Evolutionary conservation across 1,284 basidiomycete species (phyloP).

Genomic region (Lignosus rhinocerotis): DNA sequence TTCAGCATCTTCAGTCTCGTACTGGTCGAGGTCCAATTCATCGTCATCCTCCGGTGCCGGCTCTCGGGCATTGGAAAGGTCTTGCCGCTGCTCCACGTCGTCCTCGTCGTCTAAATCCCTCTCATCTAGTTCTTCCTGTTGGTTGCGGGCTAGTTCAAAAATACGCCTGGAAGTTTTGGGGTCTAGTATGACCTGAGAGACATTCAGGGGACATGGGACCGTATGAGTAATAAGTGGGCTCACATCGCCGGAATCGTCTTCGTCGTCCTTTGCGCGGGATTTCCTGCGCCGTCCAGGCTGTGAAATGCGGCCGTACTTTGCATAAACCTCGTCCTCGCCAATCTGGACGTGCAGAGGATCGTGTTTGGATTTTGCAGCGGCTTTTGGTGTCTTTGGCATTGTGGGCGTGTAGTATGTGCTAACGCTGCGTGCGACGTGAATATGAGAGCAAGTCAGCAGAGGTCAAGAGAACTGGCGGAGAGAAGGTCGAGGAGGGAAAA

Average conservation of each 20-base stretch:
- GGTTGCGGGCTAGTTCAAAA: slow-evolving; percentile 88
- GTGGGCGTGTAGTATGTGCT: neutral
- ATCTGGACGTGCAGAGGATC: slow-evolving; percentile 86
- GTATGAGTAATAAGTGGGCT: neutral
- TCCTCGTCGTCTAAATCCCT: slow-evolving; percentile 49
- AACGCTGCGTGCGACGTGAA: neutral
- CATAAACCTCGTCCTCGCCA: slow-evolving; percentile 70
- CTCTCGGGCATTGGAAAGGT: slow-evolving; percentile 36
- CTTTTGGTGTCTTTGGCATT: slow-evolving; percentile 67
- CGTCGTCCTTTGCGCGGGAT: slow-evolving; percentile 45
- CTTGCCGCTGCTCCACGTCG: slow-evolving; percentile 37
- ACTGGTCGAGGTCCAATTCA: slow-evolving; percentile 53
- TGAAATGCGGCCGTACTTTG: slow-evolving; percentile 78
- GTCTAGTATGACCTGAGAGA: slow-evolving; percentile 69
- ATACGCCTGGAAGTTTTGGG: slow-evolving; percentile 88
- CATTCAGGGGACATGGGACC: neutral
- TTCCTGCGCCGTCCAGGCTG: slow-evolving; percentile 75
- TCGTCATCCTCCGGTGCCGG: slow-evolving; percentile 37
- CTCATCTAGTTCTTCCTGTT: slow-evolving; percentile 86
- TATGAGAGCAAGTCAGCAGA: slow-evolving; percentile 1
- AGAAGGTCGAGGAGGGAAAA: neutral
- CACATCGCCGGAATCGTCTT: slow-evolving; percentile 62
- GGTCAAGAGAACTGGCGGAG: slow-evolving; percentile 9
- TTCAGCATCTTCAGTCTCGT: slow-evolving; percentile 49
- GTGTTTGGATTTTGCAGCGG: slow-evolving; percentile 63